Conservation (phyloP, 2,329 filamentous ascomycete genomes). For the Pestalotiopsis sp. region DNA sequence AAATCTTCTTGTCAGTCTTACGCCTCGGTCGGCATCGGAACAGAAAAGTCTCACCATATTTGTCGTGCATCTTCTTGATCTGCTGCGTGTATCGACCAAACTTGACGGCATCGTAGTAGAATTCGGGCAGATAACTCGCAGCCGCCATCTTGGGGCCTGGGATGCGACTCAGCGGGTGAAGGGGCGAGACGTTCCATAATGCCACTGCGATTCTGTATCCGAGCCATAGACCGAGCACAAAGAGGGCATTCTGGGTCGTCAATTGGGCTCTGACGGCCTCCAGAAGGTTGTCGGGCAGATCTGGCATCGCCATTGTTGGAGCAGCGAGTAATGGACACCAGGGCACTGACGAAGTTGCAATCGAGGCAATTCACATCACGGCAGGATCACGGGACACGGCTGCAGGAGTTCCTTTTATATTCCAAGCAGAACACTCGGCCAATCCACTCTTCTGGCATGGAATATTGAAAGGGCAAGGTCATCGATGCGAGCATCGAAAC, state of each 20-base stretch:
- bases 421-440: not conserved
- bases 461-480: not conserved
- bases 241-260: constrained; percentile 11
- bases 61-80: constrained; percentile 39
- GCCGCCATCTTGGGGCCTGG: constrained; percentile 41
- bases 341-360: not conserved
- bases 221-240: constrained; percentile 29
- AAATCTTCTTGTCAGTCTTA: not conserved
- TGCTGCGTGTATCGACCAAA: constrained; percentile 36
- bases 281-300: not conserved
- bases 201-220: constrained; percentile 30
- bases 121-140: constrained; percentile 38
- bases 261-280: not conserved
- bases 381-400: not conserved
- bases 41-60: constrained; percentile 31
- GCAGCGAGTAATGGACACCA: not conserved
- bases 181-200: constrained; percentile 40
- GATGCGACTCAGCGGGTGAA: constrained; percentile 39
- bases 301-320: not conserved
- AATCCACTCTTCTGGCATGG: not conserved
- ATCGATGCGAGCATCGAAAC: not conserved
- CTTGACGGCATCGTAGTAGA: constrained; percentile 39
- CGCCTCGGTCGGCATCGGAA: not conserved
- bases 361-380: not conserved
- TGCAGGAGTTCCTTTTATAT: not conserved